These are phyloP conservation scores for Arachnopeziza araneosa DNA, from an alignment of 2,329 filamentous ascomycete species.

Conservation along the genomic window DNA sequence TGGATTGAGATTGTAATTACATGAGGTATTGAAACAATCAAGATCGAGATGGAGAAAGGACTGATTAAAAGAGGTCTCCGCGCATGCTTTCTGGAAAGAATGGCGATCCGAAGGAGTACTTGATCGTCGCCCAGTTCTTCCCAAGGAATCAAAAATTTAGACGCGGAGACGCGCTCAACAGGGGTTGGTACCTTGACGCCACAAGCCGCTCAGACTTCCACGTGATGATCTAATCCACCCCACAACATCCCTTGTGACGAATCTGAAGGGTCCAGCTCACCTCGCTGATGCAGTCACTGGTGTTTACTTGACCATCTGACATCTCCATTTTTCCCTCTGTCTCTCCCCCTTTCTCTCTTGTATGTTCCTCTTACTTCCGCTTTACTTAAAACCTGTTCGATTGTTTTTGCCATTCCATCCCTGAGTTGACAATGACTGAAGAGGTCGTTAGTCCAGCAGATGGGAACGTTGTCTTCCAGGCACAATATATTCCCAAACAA, in stretches of 20 bases:
- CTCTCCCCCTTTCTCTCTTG: background rate
- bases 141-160: background rate
- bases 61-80: background rate
- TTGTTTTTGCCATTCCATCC: background rate
- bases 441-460: slow-evolving; percentile 25
- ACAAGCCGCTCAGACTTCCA: background rate
- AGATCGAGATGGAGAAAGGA: background rate
- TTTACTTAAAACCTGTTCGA: background rate
- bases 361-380: background rate
- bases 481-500: slow-evolving; percentile 29
- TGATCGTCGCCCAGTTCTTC: background rate
- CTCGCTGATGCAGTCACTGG: background rate
- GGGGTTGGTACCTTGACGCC: background rate
- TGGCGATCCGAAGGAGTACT: no score
- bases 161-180: background rate
- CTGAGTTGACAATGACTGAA: slow-evolving; percentile 16
- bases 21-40: background rate
- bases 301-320: slow-evolving; percentile 6
- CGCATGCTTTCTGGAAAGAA: background rate
- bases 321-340: slow-evolving; percentile 2
- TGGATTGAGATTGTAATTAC: background rate
- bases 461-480: slow-evolving; percentile 30
- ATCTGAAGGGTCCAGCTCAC: background rate
- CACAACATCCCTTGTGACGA: background rate
- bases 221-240: background rate